Conservation (phyloP, 2,329 filamentous ascomycete species). For the Lojkania enalia region DNA sequence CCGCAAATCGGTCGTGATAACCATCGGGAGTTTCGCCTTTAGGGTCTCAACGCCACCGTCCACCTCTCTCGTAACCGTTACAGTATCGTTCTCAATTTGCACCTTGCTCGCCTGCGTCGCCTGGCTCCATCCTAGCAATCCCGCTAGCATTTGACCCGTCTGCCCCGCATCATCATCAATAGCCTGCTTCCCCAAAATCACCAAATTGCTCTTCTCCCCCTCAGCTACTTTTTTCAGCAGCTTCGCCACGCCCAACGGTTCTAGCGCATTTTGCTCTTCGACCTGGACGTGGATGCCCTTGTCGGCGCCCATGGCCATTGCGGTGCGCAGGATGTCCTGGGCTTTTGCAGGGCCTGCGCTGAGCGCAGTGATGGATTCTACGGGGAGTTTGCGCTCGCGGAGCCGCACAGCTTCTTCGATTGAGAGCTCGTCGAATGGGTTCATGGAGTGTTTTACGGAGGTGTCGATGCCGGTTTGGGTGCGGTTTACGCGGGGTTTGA, state of each 20-base stretch:
- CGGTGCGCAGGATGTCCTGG: slow-evolving; percentile 86
- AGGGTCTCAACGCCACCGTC: slow-evolving; percentile 95
- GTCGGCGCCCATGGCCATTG: slow-evolving; percentile 99
- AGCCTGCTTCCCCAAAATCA: slow-evolving; percentile 94
- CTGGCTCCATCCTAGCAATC: slow-evolving; percentile 88
- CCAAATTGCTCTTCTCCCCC: slow-evolving; percentile 84
- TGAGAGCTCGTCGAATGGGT: slow-evolving; percentile 98
- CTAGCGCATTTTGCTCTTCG: slow-evolving; percentile 70
- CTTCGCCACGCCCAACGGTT: slow-evolving; percentile 91
- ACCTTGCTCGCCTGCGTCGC: slow-evolving; percentile 91
- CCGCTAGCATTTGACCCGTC: slow-evolving; percentile 98
- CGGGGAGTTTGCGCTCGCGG: slow-evolving; percentile 75
- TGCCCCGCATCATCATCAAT: slow-evolving; percentile 96
- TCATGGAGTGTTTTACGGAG: slow-evolving; percentile 96
- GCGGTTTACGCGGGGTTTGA: slow-evolving; percentile 72
- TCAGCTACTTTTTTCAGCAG: slow-evolving; percentile 78
- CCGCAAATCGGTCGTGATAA: slow-evolving; percentile 92
- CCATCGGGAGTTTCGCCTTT: slow-evolving; percentile 80
- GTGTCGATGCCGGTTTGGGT: slow-evolving; percentile 86
- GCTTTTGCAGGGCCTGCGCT: slow-evolving; percentile 86
- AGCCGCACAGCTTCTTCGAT: slow-evolving; percentile 95
- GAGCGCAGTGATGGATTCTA: slow-evolving; percentile 89
- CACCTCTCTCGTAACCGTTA: slow-evolving; percentile 86
- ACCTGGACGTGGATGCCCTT: slow-evolving; percentile 75
- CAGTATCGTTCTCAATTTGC: slow-evolving; percentile 69